These are phyloP conservation scores for Lecanoromycetidae sp. DNA, from an alignment of 2,329 filamentous ascomycete species.

Conservation along the genomic window DNA sequence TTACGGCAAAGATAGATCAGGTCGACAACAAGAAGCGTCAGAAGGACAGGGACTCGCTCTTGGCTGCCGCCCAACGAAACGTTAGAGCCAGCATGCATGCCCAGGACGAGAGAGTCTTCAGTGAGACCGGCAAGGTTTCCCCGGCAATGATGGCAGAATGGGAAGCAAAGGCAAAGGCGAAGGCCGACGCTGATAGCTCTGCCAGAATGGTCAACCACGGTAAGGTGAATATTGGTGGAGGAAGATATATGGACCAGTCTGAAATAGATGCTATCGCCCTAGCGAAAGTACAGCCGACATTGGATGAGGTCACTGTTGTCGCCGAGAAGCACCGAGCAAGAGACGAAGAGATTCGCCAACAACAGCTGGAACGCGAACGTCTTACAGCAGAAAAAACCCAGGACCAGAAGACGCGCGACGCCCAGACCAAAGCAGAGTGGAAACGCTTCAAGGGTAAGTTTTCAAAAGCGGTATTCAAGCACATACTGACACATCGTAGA, in stretches of 20 bases:
- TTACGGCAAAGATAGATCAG: constrained; percentile 54
- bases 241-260: constrained; percentile 63
- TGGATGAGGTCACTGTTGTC: constrained; percentile 73
- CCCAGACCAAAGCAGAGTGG: constrained; percentile 27
- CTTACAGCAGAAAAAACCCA: constrained; percentile 40
- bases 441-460: constrained; percentile 33
- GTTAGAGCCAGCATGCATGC: constrained; percentile 66
- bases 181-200: constrained; percentile 54
- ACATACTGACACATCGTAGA: constrained; percentile 36
- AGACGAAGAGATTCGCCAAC: constrained; percentile 49
- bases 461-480: background rate
- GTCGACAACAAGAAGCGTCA: constrained; percentile 63
- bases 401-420: constrained; percentile 27
- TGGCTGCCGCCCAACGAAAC: constrained; percentile 72
- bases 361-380: constrained; percentile 53
- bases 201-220: constrained; percentile 45
- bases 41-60: constrained; percentile 59
- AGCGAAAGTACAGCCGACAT: constrained; percentile 63
- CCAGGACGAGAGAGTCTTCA: constrained; percentile 71
- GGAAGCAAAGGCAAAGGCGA: constrained; percentile 62
- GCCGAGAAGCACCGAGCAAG: constrained; percentile 60
- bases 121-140: constrained; percentile 61
- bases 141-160: constrained; percentile 60
- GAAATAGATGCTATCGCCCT: constrained; percentile 71
- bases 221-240: constrained; percentile 61